phyloP scores from a whole-genome alignment of 306 rosid species.

The Lathyrus oleraceus region DNA sequence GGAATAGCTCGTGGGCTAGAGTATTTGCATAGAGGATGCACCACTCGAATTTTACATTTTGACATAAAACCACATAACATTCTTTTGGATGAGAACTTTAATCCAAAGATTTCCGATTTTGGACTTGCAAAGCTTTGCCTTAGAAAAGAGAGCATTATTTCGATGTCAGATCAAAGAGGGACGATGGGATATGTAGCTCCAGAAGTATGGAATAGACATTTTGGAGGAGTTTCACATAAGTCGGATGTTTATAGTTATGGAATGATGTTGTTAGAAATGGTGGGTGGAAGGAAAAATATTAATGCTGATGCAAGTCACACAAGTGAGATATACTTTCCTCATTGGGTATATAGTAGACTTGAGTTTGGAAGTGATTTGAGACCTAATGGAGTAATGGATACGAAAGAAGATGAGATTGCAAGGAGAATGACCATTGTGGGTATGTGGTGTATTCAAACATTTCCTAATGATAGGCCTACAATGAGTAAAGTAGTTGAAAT shows the following conservation, averaged over 20 bases:
- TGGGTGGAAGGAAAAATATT: neutral
- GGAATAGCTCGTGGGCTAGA: neutral
- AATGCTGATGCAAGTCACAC: neutral
- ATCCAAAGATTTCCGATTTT: neutral
- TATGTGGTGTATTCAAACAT: slow-evolving; percentile 45
- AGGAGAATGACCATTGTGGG: slow-evolving; percentile 48
- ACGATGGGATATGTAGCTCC: slow-evolving; percentile 12
- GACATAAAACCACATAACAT: slow-evolving; percentile 13
- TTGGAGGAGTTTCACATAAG: slow-evolving; percentile 13
- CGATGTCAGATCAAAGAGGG: neutral
- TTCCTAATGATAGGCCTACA: slow-evolving; percentile 41
- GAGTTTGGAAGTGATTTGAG: neutral
- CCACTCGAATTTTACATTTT: slow-evolving; percentile 1
- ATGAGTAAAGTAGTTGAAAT: slow-evolving; percentile 41
- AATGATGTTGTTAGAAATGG: neutral
- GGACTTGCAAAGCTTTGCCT: neutral
- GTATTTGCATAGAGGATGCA: slow-evolving; percentile 1
- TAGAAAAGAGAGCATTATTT: neutral
- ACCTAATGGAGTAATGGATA: neutral
- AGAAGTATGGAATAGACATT: neutral
- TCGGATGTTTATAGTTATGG: slow-evolving; percentile 9
- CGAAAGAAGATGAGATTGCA: neutral
- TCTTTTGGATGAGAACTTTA: neutral
- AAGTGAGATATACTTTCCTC: too few species aligned
- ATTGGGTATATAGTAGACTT: slow-evolving; percentile 1